Percentiles rank a stretch among this genome's conserved stretches.
Evolutionary conservation across 1,284 basidiomycete genomes (phyloP).

Genomic region (Hypsizygus ulmarius): DNA sequence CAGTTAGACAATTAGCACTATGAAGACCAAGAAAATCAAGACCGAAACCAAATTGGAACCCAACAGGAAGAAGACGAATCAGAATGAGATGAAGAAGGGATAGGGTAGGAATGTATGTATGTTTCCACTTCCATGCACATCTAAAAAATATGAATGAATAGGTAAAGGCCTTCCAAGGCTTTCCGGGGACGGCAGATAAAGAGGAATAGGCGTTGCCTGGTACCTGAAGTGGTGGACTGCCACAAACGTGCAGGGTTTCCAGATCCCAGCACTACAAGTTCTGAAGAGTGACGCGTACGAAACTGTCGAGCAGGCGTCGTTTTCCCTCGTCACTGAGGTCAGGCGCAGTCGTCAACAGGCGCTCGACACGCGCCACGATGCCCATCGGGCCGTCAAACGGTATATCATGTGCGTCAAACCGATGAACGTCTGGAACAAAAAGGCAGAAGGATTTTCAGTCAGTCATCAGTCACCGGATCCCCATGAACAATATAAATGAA

Average conservation of each 20-base stretch:
- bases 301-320: conserved; percentile 55
- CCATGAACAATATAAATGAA: background rate
- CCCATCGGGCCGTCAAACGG: conserved; percentile 71
- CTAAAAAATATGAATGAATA: background rate
- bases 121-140: background rate
- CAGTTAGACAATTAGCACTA: background rate
- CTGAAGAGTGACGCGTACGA: conserved; percentile 61
- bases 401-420: conserved; percentile 71
- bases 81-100: background rate
- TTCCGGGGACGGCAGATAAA: background rate
- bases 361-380: conserved; percentile 59
- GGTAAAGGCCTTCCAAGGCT: background rate
- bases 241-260: background rate
- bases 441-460: conserved; percentile 7
- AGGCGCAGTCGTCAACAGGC: conserved; percentile 50
- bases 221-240: background rate
- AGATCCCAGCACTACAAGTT: conserved; percentile 38
- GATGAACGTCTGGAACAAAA: conserved; percentile 55
- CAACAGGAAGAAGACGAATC: background rate
- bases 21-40: conserved; percentile 7
- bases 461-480: conserved; percentile 1
- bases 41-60: conserved; percentile 1
- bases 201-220: background rate
- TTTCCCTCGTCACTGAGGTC: conserved; percentile 48
- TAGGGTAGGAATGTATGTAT: background rate